Conservation (phyloP, 495 filamentous ascomycete species). For the Talaromyces proteolyticus region DNA sequence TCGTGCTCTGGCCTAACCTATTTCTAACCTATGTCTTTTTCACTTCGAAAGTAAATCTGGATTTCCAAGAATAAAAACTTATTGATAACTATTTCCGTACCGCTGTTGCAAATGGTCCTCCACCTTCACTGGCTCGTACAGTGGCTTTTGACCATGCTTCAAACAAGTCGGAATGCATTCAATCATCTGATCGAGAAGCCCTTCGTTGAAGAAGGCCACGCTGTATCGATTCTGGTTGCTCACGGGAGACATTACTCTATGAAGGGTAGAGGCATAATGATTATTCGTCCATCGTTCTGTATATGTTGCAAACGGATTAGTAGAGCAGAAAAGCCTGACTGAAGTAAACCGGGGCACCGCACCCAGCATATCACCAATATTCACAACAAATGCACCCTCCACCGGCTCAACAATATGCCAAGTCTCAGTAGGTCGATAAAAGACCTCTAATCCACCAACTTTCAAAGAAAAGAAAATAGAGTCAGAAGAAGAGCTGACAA, state of each 20-base stretch:
- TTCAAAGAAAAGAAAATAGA: not conserved
- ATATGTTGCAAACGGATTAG: not conserved
- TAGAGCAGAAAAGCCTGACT: not conserved
- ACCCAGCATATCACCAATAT: conserved; percentile 36
- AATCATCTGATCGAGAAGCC: conserved; percentile 17
- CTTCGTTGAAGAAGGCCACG: conserved; percentile 22
- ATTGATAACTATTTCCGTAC: not conserved
- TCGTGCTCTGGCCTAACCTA: not conserved
- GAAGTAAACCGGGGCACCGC: not conserved
- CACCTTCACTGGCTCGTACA: conserved; percentile 19
- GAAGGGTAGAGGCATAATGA: conserved; percentile 21
- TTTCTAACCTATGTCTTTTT: not conserved
- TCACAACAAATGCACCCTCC: conserved; percentile 37
- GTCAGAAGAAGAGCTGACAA: conserved; percentile 20
- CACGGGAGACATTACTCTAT: conserved; percentile 6
- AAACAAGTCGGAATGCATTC: conserved; percentile 19
- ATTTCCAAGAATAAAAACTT: not conserved
- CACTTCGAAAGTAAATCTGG: not conserved
- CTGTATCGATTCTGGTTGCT: conserved; percentile 16
- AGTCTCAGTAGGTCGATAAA: not conserved
- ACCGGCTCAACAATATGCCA: conserved; percentile 27
- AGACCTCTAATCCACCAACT: not conserved
- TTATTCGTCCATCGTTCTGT: conserved; percentile 24
- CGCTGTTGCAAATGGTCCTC: conserved; percentile 6
- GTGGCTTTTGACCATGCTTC: conserved; percentile 7